Evolutionary conservation across 768 basidiomycete species (phyloP), one percentile per base, ranked within the genome.

Genomic region (Lenzites betulinus): DNA sequence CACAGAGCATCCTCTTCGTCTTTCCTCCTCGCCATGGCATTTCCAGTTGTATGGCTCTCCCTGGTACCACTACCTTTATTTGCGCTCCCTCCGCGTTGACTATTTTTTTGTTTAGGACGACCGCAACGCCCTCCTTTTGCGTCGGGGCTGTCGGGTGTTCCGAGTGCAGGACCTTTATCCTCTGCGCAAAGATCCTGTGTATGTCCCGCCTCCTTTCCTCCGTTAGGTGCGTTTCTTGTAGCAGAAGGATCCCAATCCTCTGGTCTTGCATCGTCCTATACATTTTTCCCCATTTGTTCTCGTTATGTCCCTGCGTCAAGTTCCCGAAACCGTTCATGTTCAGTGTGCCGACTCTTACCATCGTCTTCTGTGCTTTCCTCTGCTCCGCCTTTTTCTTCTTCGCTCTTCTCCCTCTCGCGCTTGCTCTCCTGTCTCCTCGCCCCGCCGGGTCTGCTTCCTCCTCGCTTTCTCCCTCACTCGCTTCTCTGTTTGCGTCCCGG

Each of bases 271-370:
- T 59, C 22, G 59, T 41, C 12, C 48, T 33, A n/a, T 63, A 51
- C 6, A 63, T n/a, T n/a, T n/a, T n/a, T n/a, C n/a, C n/a, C n/a
- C n/a, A n/a, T n/a, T n/a, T n/a, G 12, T 1, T 12, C 28, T 1
- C 46, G 39, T 48, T 39, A 54, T 30, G 55, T 61, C 56, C 5
- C 54, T 33, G 0, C 33, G n/a, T 15, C 52, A 42, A n/a, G n/a
- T n/a, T 7, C 46, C 50, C 4, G 7, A 3, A 0, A 30, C 7
- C 62, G 8, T 59, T 59, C 8, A 63, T 54, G 26, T 63, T 63
- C n/a, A 63, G 47, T 2, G 57, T 65, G 5, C 60, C 59, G 3
- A 66, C 56, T 46, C 75, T 74, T 0, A 30, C 20, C 6, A 30
- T 2, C 30, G 43, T 48, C 47, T 39, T 48, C 20, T 47, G 33